Base-by-base conservation (phyloP, 108 stramenopile genomes). In the Cyclotella baltica region DNA sequence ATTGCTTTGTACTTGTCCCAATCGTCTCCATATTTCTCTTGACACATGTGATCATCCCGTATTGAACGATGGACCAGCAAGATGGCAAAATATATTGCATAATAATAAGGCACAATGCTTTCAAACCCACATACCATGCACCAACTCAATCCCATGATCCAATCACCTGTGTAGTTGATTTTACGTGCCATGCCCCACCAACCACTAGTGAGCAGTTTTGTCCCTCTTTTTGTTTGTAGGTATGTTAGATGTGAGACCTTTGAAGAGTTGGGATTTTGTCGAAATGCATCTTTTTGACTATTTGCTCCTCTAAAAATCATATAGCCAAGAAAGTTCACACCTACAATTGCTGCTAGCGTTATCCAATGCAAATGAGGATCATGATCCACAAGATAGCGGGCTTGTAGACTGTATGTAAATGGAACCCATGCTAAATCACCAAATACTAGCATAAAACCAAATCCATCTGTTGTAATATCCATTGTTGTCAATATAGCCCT, bases 341-440 rank as follows among this genome's bases (percentile, higher is more conserved):
- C 85, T 25, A 94, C 46, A 62, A 97, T 91, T 23, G 50, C 61
- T 5, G 58, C 85, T 9, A 98, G 68, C 3, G 75, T 59, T 20
- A 70, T 18, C 25, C 37, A 70, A 16, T 78, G 73, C 29, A 99
- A 78, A 61, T 83, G 65, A 0, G 97, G 96, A 77, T 97, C 97
- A 61, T 98, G 89, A 52, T 94, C 71, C 23, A 96, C 96, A 76
- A 98, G 84, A 82, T 95, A 98, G 9, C 96, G 78, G 58, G 96
- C 95, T 62, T 98, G 98, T 18, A 98, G 64, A 55, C 85, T 86
- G 86, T 98, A 99, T 5, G 96, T 96, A 77, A 98, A 98, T 1
- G 99, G 99, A 4, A 99, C 97, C 99, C 99, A 99, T n/a, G 95
- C 94, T 50, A 99, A 85, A 78, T 99, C 99, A 19, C 99, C 99